These are phyloP conservation scores for Candida endomychidarum DNA, from an alignment of 805 yeast genomes.

Conservation along the genomic window DNA sequence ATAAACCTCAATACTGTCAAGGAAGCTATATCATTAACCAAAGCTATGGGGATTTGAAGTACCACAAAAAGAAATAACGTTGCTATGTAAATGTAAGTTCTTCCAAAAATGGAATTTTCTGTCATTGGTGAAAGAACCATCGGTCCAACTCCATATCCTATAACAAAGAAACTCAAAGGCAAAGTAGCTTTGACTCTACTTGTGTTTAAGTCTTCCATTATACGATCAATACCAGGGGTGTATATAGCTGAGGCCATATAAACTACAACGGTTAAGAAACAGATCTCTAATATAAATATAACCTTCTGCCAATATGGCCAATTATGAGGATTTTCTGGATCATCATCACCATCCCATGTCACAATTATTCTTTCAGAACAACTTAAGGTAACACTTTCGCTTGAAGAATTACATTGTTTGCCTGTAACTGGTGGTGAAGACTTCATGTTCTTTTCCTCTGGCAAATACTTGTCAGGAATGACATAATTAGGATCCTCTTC, in stretches of 20 bases:
- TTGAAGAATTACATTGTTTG: background rate
- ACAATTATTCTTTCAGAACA: constrained; percentile 2
- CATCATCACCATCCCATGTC: constrained; percentile 28
- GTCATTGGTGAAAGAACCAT: constrained; percentile 59
- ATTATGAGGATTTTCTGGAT: constrained; percentile 56
- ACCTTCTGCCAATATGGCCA: constrained; percentile 49
- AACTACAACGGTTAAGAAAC: constrained; percentile 22
- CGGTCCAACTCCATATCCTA: constrained; percentile 66
- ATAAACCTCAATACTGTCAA: constrained; percentile 52
- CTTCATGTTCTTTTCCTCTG: background rate
- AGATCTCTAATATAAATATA: constrained; percentile 30
- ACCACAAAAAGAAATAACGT: constrained; percentile 50
- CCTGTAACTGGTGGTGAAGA: background rate
- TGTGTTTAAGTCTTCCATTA: constrained; percentile 46
- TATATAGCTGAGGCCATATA: constrained; percentile 59
- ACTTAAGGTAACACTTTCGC: background rate
- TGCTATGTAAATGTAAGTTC: constrained; percentile 49
- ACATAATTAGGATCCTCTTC: constrained; percentile 31
- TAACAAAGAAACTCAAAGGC: constrained; percentile 54
- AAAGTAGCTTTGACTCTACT: constrained; percentile 47
- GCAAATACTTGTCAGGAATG: constrained; percentile 26
- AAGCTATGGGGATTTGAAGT: constrained; percentile 58
- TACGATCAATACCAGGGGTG: constrained; percentile 49
- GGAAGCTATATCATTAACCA: constrained; percentile 50
- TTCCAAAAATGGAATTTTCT: constrained; percentile 54